phyloP scores from a whole-genome alignment of 305 asterid genomes.

The Fraxinus paxiana region DNA sequence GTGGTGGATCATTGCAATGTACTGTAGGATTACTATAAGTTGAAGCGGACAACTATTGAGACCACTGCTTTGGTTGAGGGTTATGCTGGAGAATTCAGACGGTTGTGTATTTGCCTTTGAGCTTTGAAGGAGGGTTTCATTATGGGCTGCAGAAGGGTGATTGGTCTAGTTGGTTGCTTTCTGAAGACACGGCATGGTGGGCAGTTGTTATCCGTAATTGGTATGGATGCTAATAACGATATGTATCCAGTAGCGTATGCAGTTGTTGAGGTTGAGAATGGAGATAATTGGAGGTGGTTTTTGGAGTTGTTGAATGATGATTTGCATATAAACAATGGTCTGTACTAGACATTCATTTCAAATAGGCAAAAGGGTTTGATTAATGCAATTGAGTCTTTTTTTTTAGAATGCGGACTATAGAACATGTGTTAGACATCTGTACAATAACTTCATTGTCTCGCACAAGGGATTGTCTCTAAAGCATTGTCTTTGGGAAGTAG shows the following conservation, averaged over 20 bases:
- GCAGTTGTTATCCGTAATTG: not conserved
- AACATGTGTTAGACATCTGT: not conserved
- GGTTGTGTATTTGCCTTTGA: not conserved
- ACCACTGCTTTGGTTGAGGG: not conserved
- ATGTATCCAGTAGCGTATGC: not conserved
- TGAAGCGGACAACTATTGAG: not conserved
- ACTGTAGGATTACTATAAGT: not conserved
- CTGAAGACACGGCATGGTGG: not conserved
- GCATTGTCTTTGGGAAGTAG: not conserved
- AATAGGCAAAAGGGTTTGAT: not conserved
- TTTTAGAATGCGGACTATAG: not conserved
- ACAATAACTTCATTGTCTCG: not conserved
- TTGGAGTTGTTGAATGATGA: not conserved
- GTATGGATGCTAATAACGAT: not conserved
- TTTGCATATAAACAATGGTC: not conserved
- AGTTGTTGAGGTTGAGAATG: not conserved
- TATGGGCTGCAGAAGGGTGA: not conserved
- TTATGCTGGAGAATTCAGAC: not conserved
- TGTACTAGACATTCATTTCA: not conserved
- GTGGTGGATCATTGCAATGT: not conserved
- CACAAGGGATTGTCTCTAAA: not conserved
- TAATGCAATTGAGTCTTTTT: not conserved
- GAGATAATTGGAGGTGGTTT: not conserved
- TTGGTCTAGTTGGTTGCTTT: not conserved
- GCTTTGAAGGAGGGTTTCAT: not conserved